Evolutionary conservation across 805 yeast genomes (phyloP), one percentile per base, ranked within the genome.

Genomic region (Lipomyces anomalus): DNA sequence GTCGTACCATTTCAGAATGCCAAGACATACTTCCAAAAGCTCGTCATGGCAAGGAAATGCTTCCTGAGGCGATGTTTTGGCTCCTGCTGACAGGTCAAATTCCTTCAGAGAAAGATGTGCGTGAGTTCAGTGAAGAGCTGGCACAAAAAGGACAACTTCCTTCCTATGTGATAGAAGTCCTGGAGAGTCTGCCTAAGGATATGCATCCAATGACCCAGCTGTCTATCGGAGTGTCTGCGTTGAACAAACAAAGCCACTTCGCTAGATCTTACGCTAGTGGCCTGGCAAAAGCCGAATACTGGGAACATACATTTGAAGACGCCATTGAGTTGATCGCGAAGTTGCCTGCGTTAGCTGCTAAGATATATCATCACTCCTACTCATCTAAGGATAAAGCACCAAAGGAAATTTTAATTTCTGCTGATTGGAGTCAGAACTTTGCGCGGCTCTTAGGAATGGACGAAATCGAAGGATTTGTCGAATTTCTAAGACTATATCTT

Each of bases 161-260:
- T 49, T 74, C 70, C 54, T 78, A 79, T 63, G 77, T 80, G 37
- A 73, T 67, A 60, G 77, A 74, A 57, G 66, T 80, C 43, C 67
- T 83, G 52, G 82, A 79, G 68, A 65, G 73, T 41, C 72, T 82
- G 49, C 92, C 92, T 44, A 62, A 74, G 34, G 72, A 77, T 56
- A 70, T 83, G 63, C 92, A 83, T 66, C 92, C 92, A 61, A 83
- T 83, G 92, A 82, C 90, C 24, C 92, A 83, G 64, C 72, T 83
- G 59, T 75, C 86, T 40, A 81, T 84, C 61, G 89, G 85, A 26
- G 77, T 84, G 40, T 73, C 82, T 45, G 82, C 88, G 34, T 72
- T 84, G 64, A 83, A 82, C 67, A 73, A 80, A 49, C 82, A 80
- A 56, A 81, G 88, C 17, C 68, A 66, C 54, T 83, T 83, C 67